Conservation (phyloP, 2,329 filamentous ascomycete species). For the Fusarium concolor region DNA sequence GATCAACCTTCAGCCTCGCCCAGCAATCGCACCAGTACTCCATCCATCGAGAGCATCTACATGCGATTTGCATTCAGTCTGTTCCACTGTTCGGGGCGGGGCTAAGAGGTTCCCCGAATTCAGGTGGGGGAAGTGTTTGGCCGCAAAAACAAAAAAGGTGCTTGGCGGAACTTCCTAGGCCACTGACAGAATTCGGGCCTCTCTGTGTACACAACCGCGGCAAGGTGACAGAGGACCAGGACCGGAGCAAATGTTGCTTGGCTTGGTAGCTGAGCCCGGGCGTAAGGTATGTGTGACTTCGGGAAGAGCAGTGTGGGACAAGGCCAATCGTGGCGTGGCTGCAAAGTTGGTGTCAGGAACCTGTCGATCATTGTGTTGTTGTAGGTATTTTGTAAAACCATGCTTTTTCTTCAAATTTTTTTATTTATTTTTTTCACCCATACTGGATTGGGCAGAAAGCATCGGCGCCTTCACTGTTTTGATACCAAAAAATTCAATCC, state of each 20-base stretch:
- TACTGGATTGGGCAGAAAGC: conserved; percentile 5
- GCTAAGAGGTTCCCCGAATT: conserved; percentile 32
- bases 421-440: background rate
- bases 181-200: conserved; percentile 5
- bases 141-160: background rate
- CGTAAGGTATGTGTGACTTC: conserved; percentile 35
- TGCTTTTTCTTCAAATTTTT: background rate
- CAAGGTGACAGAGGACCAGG: conserved; percentile 19
- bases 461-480: background rate
- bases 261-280: conserved; percentile 15
- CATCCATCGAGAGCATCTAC: background rate
- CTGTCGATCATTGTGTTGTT: conserved; percentile 19
- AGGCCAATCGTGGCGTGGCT: conserved; percentile 15
- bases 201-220: conserved; percentile 15
- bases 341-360: conserved; percentile 9
- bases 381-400: conserved; percentile 2
- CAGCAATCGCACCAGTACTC: background rate
- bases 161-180: conserved; percentile 12
- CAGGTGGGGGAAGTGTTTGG: conserved; percentile 9
- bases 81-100: conserved; percentile 35
- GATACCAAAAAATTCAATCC: background rate
- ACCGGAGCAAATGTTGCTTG: conserved; percentile 18
- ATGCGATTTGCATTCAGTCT: conserved; percentile 5
- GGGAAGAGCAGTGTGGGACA: conserved; percentile 29
- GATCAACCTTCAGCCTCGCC: conserved; percentile 6